Percentiles rank a stretch among this genome's conserved stretches.
Evolutionary conservation across 202 grass and related monocot species (phyloP).

Genomic region (Thinopyrum obtusiflorum): DNA sequence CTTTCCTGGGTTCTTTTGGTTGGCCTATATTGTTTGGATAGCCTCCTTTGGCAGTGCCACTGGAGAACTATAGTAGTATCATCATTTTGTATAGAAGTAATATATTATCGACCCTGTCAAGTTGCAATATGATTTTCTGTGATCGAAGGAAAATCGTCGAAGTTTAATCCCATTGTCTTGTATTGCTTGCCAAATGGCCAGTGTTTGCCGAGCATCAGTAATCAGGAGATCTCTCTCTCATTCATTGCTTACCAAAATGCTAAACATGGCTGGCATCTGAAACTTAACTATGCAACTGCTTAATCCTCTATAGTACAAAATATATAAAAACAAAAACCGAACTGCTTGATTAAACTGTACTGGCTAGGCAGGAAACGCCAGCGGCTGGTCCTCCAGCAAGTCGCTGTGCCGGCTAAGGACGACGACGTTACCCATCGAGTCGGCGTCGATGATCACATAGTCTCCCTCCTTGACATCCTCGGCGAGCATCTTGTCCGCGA

Average conservation of each 20-base stretch:
- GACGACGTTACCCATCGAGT: conserved; percentile 26
- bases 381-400: neutral
- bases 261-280: neutral
- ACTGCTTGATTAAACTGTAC: neutral
- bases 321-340: neutral
- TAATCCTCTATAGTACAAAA: neutral
- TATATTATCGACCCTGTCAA: neutral
- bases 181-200: too few relatives aligned
- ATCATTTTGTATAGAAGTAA: conserved; percentile 32
- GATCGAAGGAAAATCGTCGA: neutral
- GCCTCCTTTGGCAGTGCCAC: neutral
- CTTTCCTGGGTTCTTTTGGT: conserved; percentile 11
- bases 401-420: conserved; percentile 27
- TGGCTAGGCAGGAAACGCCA: neutral
- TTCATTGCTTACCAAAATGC: too few relatives aligned
- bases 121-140: neutral
- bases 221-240: too few relatives aligned
- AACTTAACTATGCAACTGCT: neutral
- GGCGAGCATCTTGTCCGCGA: conserved; percentile 51
- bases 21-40: neutral
- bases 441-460: conserved; percentile 43
- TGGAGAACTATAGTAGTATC: neutral
- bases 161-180: neutral
- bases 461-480: conserved; percentile 46
- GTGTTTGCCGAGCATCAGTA: too few relatives aligned